Conservation (phyloP, 805 yeast species). For the Ogataea ramenticola region DNA sequence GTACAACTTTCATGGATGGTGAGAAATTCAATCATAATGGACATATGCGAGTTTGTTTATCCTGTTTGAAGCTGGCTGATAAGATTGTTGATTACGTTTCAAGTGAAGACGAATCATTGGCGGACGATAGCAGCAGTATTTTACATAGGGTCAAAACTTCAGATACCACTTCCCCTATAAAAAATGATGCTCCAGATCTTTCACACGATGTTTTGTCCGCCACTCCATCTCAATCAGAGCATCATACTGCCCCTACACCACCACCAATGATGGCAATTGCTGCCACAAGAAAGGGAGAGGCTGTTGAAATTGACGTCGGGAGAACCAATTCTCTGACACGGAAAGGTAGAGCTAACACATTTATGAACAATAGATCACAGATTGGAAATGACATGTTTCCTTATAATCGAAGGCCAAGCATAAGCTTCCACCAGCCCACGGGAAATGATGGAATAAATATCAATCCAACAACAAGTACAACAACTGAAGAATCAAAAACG, state of each 20-base stretch:
- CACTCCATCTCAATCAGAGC: neutral
- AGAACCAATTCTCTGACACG: conserved; percentile 19
- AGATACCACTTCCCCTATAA: conserved; percentile 1
- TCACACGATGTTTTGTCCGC: neutral
- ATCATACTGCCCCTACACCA: conserved; percentile 39
- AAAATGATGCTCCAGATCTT: conserved; percentile 1
- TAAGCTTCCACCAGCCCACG: neutral
- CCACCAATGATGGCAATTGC: conserved; percentile 77
- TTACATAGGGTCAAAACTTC: conserved; percentile 6
- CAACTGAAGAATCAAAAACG: conserved; percentile 7
- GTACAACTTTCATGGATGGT: conserved; percentile 70
- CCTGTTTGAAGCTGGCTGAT: conserved; percentile 57
- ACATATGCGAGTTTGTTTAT: conserved; percentile 67
- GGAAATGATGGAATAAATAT: neutral
- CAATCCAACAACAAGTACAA: neutral
- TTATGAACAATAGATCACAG: conserved; percentile 8
- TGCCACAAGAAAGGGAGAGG: conserved; percentile 71
- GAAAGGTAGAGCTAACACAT: conserved; percentile 16
- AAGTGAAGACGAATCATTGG: conserved; percentile 49
- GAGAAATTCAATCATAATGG: conserved; percentile 57
- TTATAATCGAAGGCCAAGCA: neutral
- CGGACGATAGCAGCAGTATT: conserved; percentile 27
- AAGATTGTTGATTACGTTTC: conserved; percentile 62
- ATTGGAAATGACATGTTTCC: neutral
- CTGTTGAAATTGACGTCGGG: conserved; percentile 59